Base-by-base conservation (phyloP, 208 protist genomes). In the Trypanosomatidae sp. region DNA sequence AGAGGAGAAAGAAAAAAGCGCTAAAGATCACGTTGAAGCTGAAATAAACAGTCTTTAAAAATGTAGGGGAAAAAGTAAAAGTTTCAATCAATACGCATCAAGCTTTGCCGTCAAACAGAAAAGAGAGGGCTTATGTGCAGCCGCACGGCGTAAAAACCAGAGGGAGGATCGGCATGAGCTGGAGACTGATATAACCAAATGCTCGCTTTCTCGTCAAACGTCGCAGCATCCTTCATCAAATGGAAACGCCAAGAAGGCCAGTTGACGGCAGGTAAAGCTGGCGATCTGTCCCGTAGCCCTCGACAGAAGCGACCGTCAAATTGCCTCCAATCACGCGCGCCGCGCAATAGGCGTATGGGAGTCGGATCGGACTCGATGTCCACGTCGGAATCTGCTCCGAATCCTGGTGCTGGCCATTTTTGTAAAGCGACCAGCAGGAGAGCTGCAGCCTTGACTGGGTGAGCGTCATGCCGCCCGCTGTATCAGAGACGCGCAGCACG, bases 251-350 rank as follows among this genome's bases (percentile, higher is more conserved):
- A 7, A 47, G 56, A 5, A 91, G 73, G 12, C 89, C 89, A 4
- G 72, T 66, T 2, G 84, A 81, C 2, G 89, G 89, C 3, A 91
- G 44, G 64, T 87, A 86, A 12, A 94, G 74, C 62, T 84, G 82
- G 10, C 89, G 71, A 56, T 94, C 89, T 2, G 87, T 91, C 8
- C 89, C 89, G 73, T 91, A 94, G 30, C 89, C 89, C 43, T 94
- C 89, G 46, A 94, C 85, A 1, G 89, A 90, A 5, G 83, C 77
- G 0, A 88, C 65, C 0, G 80, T 84, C 17, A 91, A 74, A 65
- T 94, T 80, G 2, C 89, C 89, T 28, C 85, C 85, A 66, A 94
- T 75, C 30, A 81, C 82, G 10, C 70, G 59, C 25, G 87, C 86
- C 0, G 83, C 85, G 56, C 78, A 86, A 58, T 87, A 73, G 0